Conservation (phyloP, 257 asterid species). For the Jasminum sambac region DNA sequence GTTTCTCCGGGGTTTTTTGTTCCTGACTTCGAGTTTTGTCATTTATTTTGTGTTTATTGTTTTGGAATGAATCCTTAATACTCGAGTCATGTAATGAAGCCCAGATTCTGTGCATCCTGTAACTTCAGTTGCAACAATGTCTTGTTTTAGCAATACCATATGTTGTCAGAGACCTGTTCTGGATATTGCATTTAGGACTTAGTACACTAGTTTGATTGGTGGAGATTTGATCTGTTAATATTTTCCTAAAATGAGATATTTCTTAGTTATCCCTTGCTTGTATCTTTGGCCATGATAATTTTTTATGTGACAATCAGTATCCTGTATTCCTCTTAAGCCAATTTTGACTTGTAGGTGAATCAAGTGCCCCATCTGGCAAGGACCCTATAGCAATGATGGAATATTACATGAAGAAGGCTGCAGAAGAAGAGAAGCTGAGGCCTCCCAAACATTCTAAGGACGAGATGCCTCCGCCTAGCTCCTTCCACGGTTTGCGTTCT, state of each 20-base stretch:
- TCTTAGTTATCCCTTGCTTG: not conserved
- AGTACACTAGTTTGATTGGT: not conserved
- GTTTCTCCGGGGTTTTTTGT: not conserved
- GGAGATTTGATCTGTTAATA: not conserved
- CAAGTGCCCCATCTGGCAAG: conserved; percentile 46
- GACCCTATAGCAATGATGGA: conserved; percentile 98
- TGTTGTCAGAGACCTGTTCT: not conserved
- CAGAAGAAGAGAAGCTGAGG: conserved; percentile 72
- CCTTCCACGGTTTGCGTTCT: conserved; percentile 59
- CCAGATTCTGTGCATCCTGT: not conserved
- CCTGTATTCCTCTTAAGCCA: conserved; percentile 21
- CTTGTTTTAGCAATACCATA: too few species aligned
- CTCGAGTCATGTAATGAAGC: not conserved
- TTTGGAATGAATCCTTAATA: not conserved
- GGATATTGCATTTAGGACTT: not conserved
- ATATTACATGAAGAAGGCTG: conserved; percentile 89
- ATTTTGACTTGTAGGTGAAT: conserved; percentile 46
- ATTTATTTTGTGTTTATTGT: conserved; percentile 11
- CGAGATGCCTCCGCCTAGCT: conserved; percentile 97
- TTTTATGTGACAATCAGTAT: not conserved
- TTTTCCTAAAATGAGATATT: conserved; percentile 1
- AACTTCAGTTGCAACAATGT: not conserved
- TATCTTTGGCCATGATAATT: not conserved
- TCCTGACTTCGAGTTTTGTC: conserved; percentile 10
- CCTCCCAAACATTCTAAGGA: conserved; percentile 73